phyloP scores from a whole-genome alignment of 2,329 filamentous ascomycete species.

The Dichotomopilus funicola region DNA sequence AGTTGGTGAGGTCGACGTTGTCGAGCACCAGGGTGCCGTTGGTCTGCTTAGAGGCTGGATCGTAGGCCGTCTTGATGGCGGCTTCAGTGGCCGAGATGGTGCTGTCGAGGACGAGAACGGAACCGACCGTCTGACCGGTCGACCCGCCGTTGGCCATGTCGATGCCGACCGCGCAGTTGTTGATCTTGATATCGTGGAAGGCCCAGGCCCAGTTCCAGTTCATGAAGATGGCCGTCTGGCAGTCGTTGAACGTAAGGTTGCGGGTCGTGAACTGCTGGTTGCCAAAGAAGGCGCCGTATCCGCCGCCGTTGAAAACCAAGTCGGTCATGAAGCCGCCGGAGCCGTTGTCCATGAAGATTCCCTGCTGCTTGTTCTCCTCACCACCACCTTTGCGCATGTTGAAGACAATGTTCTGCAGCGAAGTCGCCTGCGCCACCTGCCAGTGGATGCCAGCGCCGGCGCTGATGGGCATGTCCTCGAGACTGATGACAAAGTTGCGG shows the following conservation, averaged over 20 bases:
- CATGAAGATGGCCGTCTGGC: constrained; percentile 77
- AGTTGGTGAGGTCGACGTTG: constrained; percentile 77
- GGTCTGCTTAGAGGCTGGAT: constrained; percentile 52
- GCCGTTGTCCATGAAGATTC: constrained; percentile 80
- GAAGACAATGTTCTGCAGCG: constrained; percentile 74
- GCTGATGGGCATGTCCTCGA: constrained; percentile 56
- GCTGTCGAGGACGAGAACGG: constrained; percentile 76
- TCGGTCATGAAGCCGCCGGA: constrained; percentile 81
- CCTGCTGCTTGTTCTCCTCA: constrained; percentile 61
- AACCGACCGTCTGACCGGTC: constrained; percentile 71
- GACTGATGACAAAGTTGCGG: constrained; percentile 74
- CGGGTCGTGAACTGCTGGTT: constrained; percentile 84
- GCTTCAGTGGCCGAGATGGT: constrained; percentile 67
- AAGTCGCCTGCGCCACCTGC: constrained; percentile 80
- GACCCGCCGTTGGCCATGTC: constrained; percentile 65
- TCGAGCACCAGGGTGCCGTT: constrained; percentile 81
- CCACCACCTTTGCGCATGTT: constrained; percentile 65
- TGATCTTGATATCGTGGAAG: constrained; percentile 68
- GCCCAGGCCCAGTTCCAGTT: constrained; percentile 91
- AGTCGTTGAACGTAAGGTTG: constrained; percentile 75
- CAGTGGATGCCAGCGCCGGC: constrained; percentile 70
- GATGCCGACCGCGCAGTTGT: constrained; percentile 67
- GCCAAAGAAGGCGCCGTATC: constrained; percentile 70
- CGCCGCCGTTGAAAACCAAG: constrained; percentile 75
- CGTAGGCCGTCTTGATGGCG: constrained; percentile 72